Evolutionary conservation across 202 grass and related monocot genomes (phyloP).

Genomic region (Zoysia matrella): DNA sequence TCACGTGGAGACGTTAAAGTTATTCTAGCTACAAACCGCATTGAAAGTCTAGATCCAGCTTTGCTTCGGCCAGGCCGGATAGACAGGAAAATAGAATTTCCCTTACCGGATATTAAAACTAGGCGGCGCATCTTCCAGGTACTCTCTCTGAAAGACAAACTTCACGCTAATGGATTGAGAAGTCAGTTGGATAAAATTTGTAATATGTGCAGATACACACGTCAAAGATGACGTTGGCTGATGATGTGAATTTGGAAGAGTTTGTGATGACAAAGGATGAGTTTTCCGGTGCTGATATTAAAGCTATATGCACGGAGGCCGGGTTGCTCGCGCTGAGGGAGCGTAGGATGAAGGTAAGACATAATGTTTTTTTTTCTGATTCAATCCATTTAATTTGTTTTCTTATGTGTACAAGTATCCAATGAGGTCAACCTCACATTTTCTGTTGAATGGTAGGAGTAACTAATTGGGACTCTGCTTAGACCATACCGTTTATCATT

Average conservation of each 20-base stretch:
- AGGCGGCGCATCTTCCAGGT: conserved; percentile 89
- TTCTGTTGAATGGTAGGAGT: not conserved
- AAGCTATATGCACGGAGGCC: conserved; percentile 96
- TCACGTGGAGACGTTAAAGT: conserved; percentile 97
- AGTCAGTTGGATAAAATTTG: not conserved
- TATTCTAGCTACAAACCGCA: conserved; percentile 97
- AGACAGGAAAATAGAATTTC: conserved; percentile 93
- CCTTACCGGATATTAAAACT: conserved; percentile 97
- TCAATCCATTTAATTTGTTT: not conserved
- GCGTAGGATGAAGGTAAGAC: conserved; percentile 82
- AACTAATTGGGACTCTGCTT: not conserved
- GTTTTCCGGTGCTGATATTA: conserved; percentile 95
- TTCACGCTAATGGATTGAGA: not conserved
- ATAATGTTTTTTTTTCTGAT: not conserved
- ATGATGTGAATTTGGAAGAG: conserved; percentile 97
- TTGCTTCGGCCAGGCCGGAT: conserved; percentile 95
- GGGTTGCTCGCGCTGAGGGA: conserved; percentile 97
- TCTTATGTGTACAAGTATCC: conserved; percentile 4
- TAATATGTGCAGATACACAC: conserved; percentile 80
- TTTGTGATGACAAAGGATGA: conserved; percentile 99
- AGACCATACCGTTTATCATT: not conserved
- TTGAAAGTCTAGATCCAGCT: conserved; percentile 94
- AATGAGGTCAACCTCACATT: not conserved
- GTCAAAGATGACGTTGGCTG: conserved; percentile 87
- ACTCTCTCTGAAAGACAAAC: not conserved